These are phyloP conservation scores for Tremella yokohamensis DNA, from an alignment of 768 basidiomycete species.

Conservation along the genomic window DNA sequence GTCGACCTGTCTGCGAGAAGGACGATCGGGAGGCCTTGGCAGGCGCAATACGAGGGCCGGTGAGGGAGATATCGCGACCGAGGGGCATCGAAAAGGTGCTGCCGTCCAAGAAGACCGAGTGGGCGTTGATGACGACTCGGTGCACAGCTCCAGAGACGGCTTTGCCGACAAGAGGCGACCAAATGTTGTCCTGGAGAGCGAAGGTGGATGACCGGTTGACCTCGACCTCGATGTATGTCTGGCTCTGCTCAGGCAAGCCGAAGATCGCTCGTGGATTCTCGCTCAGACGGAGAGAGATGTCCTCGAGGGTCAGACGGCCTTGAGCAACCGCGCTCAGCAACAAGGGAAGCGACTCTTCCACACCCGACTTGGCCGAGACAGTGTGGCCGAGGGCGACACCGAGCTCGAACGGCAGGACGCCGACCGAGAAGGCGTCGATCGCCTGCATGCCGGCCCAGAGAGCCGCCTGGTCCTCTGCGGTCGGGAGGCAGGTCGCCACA, in stretches of 20 bases:
- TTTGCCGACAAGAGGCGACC: slow-evolving; percentile 76
- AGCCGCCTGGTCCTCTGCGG: slow-evolving; percentile 69
- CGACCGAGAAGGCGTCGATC: slow-evolving; percentile 89
- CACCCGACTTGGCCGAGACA: slow-evolving; percentile 69
- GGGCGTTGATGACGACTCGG: slow-evolving; percentile 82
- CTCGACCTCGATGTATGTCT: slow-evolving; percentile 89
- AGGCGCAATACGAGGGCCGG: slow-evolving; percentile 28
- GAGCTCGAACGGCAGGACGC: slow-evolving; percentile 73
- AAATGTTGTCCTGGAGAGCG: slow-evolving; percentile 54
- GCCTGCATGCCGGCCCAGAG: slow-evolving; percentile 79
- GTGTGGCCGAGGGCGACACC: slow-evolving; percentile 62
- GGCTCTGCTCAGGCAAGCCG: slow-evolving; percentile 75
- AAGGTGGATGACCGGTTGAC: slow-evolving; percentile 70
- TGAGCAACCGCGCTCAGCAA: slow-evolving; percentile 79
- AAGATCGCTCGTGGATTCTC: slow-evolving; percentile 93
- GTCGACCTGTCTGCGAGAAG: slow-evolving; percentile 39
- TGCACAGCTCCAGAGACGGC: slow-evolving; percentile 72
- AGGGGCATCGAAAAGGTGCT: slow-evolving; percentile 56
- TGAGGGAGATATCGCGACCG: slow-evolving; percentile 53
- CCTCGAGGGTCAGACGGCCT: slow-evolving; percentile 73
- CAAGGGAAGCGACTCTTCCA: slow-evolving; percentile 81
- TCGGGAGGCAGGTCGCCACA: slow-evolving; percentile 63
- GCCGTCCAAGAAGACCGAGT: slow-evolving; percentile 87
- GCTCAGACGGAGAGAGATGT: slow-evolving; percentile 74
- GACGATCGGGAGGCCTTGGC: slow-evolving; percentile 50